Conservation (phyloP, 2,329 filamentous ascomycete species). For the Geosmithia flava region DNA sequence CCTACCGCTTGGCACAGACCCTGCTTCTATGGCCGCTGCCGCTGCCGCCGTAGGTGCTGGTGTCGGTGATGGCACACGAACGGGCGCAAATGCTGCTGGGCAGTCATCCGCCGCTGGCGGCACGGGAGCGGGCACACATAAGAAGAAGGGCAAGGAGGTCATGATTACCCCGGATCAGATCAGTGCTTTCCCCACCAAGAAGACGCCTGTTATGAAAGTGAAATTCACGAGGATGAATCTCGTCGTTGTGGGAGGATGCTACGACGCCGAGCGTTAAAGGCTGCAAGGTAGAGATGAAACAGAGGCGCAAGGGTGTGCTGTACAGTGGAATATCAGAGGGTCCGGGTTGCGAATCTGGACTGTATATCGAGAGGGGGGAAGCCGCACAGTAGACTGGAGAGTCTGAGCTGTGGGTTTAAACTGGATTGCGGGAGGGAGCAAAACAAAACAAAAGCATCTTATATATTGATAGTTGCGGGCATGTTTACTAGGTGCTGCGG, state of each 20-base stretch:
- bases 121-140: slow-evolving; percentile 17
- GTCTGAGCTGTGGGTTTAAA: no score
- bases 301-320: background rate
- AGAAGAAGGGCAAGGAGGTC: slow-evolving; percentile 83
- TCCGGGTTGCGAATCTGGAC: no score
- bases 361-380: no score
- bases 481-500: no score
- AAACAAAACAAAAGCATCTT: no score
- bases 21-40: background rate
- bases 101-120: slow-evolving; percentile 10
- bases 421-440: no score
- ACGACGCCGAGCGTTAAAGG: slow-evolving; percentile 36
- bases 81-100: slow-evolving; percentile 6
- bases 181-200: slow-evolving; percentile 89
- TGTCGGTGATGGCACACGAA: background rate
- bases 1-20: background rate
- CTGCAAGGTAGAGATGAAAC: slow-evolving; percentile 4
- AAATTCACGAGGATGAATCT: slow-evolving; percentile 93
- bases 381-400: no score
- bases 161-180: slow-evolving; percentile 90
- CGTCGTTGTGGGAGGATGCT: slow-evolving; percentile 71
- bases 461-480: no score
- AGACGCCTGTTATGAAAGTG: slow-evolving; percentile 86
- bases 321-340: no score
- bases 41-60: background rate